A percentile compares a stretch with the other conserved stretches of the same genome.
These are phyloP conservation scores for Amylostereum chailletii DNA, from an alignment of 1,284 basidiomycete genomes.

Conservation along the genomic window DNA sequence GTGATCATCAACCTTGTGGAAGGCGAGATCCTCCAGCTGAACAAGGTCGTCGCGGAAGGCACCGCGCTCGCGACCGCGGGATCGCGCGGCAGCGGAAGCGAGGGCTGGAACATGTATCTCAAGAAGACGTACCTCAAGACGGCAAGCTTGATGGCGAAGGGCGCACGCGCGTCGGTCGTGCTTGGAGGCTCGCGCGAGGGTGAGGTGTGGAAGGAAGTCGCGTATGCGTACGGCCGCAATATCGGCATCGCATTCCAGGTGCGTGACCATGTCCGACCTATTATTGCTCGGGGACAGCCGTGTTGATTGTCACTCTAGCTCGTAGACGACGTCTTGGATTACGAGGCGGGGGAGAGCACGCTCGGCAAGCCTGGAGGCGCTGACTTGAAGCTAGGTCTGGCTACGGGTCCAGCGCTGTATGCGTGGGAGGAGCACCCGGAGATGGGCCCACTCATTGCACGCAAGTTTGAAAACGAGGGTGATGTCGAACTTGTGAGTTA, in stretches of 20 bases:
- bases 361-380: conserved; percentile 85
- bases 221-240: conserved; percentile 88
- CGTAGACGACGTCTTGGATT: conserved; percentile 89
- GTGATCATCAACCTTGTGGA: conserved; percentile 95
- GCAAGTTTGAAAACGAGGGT: conserved; percentile 77
- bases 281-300: neutral
- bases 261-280: conserved; percentile 18
- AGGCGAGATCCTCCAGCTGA: conserved; percentile 91
- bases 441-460: conserved; percentile 74
- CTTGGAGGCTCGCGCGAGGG: conserved; percentile 81
- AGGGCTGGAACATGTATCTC: conserved; percentile 83
- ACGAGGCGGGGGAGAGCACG: conserved; percentile 56
- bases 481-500: conserved; percentile 77
- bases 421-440: conserved; percentile 88
- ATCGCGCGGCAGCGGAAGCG: conserved; percentile 23
- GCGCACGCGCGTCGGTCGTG: conserved; percentile 80
- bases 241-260: conserved; percentile 94
- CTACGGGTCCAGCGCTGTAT: conserved; percentile 90
- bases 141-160: conserved; percentile 93
- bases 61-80: conserved; percentile 17
- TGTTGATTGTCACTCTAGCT: conserved; percentile 44
- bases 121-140: conserved; percentile 96
- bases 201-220: conserved; percentile 86
- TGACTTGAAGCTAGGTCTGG: conserved; percentile 81
- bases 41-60: conserved; percentile 32